Evolutionary conservation across 345 rosid species (phyloP), one percentile per base, ranked within the genome.

Genomic region (Punica granatum): DNA sequence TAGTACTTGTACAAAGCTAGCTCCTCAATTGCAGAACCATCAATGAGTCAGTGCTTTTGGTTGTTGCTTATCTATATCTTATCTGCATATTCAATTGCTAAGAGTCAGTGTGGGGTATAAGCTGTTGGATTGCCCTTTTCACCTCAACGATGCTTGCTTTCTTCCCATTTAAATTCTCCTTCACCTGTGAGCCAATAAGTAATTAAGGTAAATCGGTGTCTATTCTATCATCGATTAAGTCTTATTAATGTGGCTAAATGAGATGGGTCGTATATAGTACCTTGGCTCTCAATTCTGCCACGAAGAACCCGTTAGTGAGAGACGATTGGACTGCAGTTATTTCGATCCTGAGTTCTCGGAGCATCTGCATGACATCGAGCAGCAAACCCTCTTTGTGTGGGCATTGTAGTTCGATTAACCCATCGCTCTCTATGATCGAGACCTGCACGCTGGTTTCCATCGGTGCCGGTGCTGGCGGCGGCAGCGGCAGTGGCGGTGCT

Each of bases 341-440:
- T 81, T 92, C 99, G 34, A 95, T 83, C 77, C 89, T 51, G 26
- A 84, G 80, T 18, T 88, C 96, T 48, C 92, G 78, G 6, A 92
- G 77, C 77, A 79, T 77, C 73, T 82, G 89, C 92, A 92, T 93
- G 26, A 92, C 79, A 49, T 92, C 86, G 2, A 95, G 86, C 78
- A 95, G 73, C 73, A 92, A 58, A 51, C 98, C 98, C 68, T 88
- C 99, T 61, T 81, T 81, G 25, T 85, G 78, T 30, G 69, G 82
- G 41, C 98, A 95, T 65, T 86, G 83, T 77, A 95, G 68, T 83
- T 95, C 99, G 67, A 95, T 39, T 78, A 95, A 71, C 16, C 84
- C 97, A 43, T 92, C 90, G 26, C 85, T 78, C 81, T 90, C 99
- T 65, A 95, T 95, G 46, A 95, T 95, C 12, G 99, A 95, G 72